Conservation (phyloP, 1,284 basidiomycete species). For the Leccinum angustisporum region DNA sequence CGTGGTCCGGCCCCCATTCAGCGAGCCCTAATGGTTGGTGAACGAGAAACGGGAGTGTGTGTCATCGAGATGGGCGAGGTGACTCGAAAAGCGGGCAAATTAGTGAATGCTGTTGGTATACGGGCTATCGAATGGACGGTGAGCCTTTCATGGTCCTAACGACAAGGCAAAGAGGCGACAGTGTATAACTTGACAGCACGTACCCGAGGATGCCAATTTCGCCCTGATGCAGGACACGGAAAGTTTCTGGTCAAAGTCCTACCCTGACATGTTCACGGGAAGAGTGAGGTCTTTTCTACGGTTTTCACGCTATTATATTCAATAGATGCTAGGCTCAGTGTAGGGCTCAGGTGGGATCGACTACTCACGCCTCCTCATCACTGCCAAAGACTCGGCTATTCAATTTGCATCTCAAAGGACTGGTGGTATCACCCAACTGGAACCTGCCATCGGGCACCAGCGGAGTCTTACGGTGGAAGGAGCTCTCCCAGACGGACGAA, state of each 20-base stretch:
- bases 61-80: slow-evolving; percentile 52
- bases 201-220: slow-evolving; percentile 48
- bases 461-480: slow-evolving; percentile 42
- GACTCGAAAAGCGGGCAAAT: slow-evolving; percentile 39
- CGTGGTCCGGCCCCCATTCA: slow-evolving; percentile 94
- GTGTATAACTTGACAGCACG: slow-evolving; percentile 17
- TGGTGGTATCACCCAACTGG: slow-evolving; percentile 49
- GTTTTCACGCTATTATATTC: slow-evolving; percentile 19
- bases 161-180: slow-evolving; percentile 62
- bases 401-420: slow-evolving; percentile 62
- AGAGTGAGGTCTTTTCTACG: slow-evolving; percentile 35
- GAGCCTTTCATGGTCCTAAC: slow-evolving; percentile 3
- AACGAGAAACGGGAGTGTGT: slow-evolving; percentile 55
- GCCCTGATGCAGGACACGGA: slow-evolving; percentile 58
- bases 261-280: slow-evolving; percentile 53
- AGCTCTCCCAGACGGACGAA: slow-evolving; percentile 42
- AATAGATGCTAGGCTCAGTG: slow-evolving; percentile 41
- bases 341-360: slow-evolving; percentile 44
- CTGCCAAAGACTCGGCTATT: slow-evolving; percentile 47
- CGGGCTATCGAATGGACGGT: slow-evolving; percentile 47
- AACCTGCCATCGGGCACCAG: slow-evolving; percentile 58
- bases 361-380: slow-evolving; percentile 37
- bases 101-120: slow-evolving; percentile 49
- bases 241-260: slow-evolving; percentile 64
- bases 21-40: slow-evolving; percentile 60